Evolutionary conservation across 2,329 filamentous ascomycete species (phyloP), one percentile per base, ranked within the genome.

Genomic region (Acrodontium crateriforme): DNA sequence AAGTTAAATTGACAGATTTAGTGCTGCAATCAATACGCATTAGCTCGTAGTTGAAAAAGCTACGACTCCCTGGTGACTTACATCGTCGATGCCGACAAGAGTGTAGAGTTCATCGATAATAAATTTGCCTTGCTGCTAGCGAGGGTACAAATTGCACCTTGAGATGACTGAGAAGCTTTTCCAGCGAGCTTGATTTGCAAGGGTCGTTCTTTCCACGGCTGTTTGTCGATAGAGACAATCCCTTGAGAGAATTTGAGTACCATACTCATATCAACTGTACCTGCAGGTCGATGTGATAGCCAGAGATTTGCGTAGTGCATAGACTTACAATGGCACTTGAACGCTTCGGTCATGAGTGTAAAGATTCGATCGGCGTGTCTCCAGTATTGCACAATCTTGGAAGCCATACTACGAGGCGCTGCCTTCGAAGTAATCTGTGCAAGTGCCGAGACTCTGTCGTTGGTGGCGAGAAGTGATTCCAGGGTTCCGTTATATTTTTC

Each of bases 321-420:
- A 0, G 27, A 30, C 13, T 25, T 24, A 20, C 41, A 44, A 6
- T 36, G 25, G 29, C 39, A 44, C 2, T 29, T 29, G 39, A 39
- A 44, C n/a, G 35, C 28, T 10, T 28, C 18, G 11, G 30, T 25
- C 6, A 44, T 23, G 2, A 42, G 29, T 6, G 25, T 28, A 25
- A 36, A 44, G 9, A 44, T 32, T 14, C 27, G 30, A 8, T 33
- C 36, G 8, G 41, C 41, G 32, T 43, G 41, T 9, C 19, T 32
- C 40, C 40, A 42, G 23, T 38, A 35, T 11, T 31, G 18, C 4
- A 44, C 24, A 2, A 38, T 17, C 11, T 30, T 25, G 21, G 29
- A 31, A 10, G 21, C 31, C 9, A 42, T 22, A 11, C 25, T 29
- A 6, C 18, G 24, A 9, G 12, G 31, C 28, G 25, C 29, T 14